Evolutionary conservation across 768 basidiomycete genomes (phyloP).

Genomic region (Mycena filopes): DNA sequence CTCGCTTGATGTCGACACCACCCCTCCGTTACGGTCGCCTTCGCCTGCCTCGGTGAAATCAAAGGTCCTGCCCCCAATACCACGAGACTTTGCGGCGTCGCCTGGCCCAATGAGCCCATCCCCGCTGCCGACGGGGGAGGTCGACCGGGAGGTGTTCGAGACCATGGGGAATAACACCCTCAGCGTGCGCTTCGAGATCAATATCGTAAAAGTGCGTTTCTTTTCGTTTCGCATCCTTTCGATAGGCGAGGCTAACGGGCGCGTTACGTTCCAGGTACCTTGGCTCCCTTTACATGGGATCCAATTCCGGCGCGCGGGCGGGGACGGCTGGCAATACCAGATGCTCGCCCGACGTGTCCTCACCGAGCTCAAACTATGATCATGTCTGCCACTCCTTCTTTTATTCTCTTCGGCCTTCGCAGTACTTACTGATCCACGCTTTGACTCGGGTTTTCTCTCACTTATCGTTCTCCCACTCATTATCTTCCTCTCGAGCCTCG

Average conservation of each 20-base stretch:
- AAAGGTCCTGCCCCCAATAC: conserved; percentile 81
- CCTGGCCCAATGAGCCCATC: not conserved
- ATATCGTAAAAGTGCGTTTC: conserved; percentile 89
- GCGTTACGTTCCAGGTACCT: conserved; percentile 70
- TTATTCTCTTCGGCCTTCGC: not conserved
- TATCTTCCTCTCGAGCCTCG: not conserved
- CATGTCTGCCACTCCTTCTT: not conserved
- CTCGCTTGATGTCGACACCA: conserved; percentile 44
- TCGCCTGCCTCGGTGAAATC: conserved; percentile 61
- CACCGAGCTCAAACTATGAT: conserved; percentile 87
- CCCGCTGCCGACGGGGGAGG: conserved; percentile 72
- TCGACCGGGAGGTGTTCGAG: conserved; percentile 76
- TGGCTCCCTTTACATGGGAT: conserved; percentile 95
- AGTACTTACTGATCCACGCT: not conserved
- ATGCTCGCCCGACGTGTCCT: conserved; percentile 91
- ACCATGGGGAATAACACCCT: conserved; percentile 79
- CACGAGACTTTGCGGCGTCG: conserved; percentile 66
- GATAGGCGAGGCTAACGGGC: conserved; percentile 24
- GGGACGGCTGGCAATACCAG: conserved; percentile 97
- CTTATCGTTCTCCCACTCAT: not conserved
- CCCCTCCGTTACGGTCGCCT: conserved; percentile 23
- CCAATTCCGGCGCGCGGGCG: conserved; percentile 91
- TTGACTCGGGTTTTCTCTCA: conserved; percentile 3
- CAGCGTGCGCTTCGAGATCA: conserved; percentile 96
- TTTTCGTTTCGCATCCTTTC: conserved; percentile 41